Evolutionary conservation across 1,139 yeast species (phyloP), one percentile per base, ranked within the genome.

Genomic region (Suhomyces anneliseae): DNA sequence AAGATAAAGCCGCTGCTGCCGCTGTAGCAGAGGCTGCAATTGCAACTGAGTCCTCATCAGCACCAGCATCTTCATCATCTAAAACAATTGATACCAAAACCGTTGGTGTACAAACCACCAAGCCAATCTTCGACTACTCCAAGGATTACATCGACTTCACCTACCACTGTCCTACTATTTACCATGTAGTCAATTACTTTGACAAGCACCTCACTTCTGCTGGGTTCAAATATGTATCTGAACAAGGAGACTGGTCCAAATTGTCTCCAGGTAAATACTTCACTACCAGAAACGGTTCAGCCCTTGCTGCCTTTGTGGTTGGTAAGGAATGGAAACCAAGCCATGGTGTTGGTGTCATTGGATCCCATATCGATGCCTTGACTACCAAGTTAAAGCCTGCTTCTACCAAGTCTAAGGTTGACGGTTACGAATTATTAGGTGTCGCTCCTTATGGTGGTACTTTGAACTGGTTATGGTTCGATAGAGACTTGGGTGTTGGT

Each of bases 401-500:
- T 42, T 79, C 85, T 7, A 62, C 65, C 44, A 76, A 76, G 52
- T 56, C 62, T 8, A 60, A 66, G 19, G 75, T 79, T 9, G 83
- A 81, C 36, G 87, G 88, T 8, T 84, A 79, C 61, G 83, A 82
- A 44, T 60, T 81, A 35, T 66, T 84, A 35, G 88, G 87, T 1
- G 87, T 83, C 14, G 86, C 88, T 1, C 85, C 85, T 4, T 84
- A 84, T 59, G 81, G 85, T 14, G 86, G 87, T 27, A 78, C 82
- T 1, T 64, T 83, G 54, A 72, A 74, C 39, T 70, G 74, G 24
- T 58, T 74, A 27, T 82, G 89, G 87, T 74, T 81, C 61, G 87
- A 83, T 61, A 72, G 90, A 64, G 90, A 84, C 60, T 72, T 83
- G 53, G 87, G 87, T 39, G 60, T 84, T 47, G 89, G 85, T 43